Percentiles rank a stretch among this genome's conserved stretches.
These are phyloP conservation scores for Elsinoe arachidis DNA, from an alignment of 2,329 filamentous ascomycete genomes.

Conservation along the genomic window DNA sequence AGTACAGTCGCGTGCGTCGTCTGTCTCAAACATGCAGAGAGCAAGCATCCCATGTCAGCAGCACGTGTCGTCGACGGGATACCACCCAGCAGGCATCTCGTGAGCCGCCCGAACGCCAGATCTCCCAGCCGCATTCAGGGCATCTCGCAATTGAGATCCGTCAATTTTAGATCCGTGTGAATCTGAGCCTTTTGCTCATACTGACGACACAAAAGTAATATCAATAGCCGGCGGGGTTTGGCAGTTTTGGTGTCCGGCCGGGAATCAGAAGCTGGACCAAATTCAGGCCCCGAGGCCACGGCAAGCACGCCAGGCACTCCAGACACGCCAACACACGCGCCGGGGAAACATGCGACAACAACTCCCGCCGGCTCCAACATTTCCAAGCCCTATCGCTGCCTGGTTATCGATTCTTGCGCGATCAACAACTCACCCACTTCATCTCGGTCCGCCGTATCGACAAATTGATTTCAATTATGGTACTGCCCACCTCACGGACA, in stretches of 20 bases:
- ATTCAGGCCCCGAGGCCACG: too few relatives aligned
- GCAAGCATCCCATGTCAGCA: too few relatives aligned
- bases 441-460: neutral
- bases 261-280: too few relatives aligned
- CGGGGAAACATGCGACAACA: neutral
- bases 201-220: constrained; percentile 11
- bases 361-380: neutral
- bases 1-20: too few relatives aligned
- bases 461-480: neutral
- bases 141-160: constrained; percentile 12
- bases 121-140: neutral
- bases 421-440: neutral
- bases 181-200: constrained; percentile 4
- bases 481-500: neutral
- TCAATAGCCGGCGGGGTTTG: constrained; percentile 3
- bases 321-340: neutral
- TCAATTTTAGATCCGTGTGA: constrained; percentile 8
- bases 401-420: neutral
- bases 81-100: neutral
- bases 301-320: neutral
- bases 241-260: neutral
- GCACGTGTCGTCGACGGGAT: neutral
- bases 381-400: neutral
- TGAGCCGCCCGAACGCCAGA: constrained; percentile 2
- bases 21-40: too few relatives aligned